Conservation (phyloP, 164 flowering plant species). For the Brasenia schreberi region DNA sequence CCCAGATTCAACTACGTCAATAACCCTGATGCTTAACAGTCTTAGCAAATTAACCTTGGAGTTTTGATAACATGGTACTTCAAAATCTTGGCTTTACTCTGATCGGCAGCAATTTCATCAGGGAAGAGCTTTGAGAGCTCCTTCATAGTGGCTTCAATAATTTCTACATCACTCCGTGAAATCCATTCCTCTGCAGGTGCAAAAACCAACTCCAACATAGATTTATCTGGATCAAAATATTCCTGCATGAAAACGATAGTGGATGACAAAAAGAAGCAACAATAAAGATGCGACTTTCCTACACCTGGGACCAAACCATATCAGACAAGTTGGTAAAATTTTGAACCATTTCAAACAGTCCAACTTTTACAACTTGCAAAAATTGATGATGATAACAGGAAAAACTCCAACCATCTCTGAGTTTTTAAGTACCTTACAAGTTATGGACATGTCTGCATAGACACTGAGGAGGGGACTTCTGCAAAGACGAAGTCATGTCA, state of each 20-base stretch:
- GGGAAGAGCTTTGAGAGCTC: constrained; percentile 95
- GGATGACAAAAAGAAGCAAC: background rate
- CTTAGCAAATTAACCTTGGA: constrained; percentile 55
- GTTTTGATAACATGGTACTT: constrained; percentile 94
- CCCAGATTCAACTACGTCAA: too few species aligned
- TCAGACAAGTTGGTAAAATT: too few species aligned
- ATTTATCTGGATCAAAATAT: constrained; percentile 75
- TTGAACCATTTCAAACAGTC: too few species aligned
- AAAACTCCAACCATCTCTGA: background rate
- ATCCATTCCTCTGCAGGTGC: constrained; percentile 99
- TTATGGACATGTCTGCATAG: constrained; percentile 95
- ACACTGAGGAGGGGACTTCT: constrained; percentile 94
- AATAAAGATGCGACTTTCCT: background rate
- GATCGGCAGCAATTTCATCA: constrained; percentile 86
- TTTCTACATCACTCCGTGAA: constrained; percentile 71
- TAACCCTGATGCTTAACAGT: background rate
- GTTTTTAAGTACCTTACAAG: constrained; percentile 70
- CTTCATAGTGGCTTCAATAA: constrained; percentile 90
- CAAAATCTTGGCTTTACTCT: constrained; percentile 92
- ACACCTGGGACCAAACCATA: too few species aligned
- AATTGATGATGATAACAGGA: too few species aligned
- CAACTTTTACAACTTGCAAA: background rate
- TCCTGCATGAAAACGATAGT: constrained; percentile 41
- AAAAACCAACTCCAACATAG: constrained; percentile 96
- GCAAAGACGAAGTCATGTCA: constrained; percentile 15